These are phyloP conservation scores for Elsinoe arachidis DNA, from an alignment of 2,329 filamentous ascomycete species.

Conservation along the genomic window DNA sequence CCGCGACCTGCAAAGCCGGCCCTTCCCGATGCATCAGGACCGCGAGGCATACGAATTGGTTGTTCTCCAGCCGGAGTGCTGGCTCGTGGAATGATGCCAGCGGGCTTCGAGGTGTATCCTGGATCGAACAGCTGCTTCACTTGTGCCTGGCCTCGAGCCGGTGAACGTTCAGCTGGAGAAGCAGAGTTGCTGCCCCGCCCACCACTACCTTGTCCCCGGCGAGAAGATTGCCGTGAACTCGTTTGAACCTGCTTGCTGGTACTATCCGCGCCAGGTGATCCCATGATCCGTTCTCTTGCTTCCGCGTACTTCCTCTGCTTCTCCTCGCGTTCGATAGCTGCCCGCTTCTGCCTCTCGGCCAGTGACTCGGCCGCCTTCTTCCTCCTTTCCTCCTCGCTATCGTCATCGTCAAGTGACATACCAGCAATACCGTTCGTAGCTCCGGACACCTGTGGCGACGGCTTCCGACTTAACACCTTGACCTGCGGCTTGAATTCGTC, in stretches of 20 bases:
- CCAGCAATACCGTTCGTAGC: slow-evolving; percentile 36
- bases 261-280: slow-evolving; percentile 38
- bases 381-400: slow-evolving; percentile 54
- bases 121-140: slow-evolving; percentile 66
- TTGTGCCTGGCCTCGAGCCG: slow-evolving; percentile 26
- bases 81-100: slow-evolving; percentile 33
- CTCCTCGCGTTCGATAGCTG: slow-evolving; percentile 73
- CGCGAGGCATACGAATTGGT: slow-evolving; percentile 64
- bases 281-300: slow-evolving; percentile 78
- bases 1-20: slow-evolving; percentile 65
- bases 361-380: slow-evolving; percentile 57
- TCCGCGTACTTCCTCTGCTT: slow-evolving; percentile 88
- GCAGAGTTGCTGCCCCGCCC: slow-evolving; percentile 26
- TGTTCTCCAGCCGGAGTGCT: slow-evolving; percentile 54
- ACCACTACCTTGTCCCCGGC: slow-evolving; percentile 20
- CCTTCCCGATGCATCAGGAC: slow-evolving; percentile 67
- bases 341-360: slow-evolving; percentile 69
- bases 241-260: slow-evolving; percentile 22
- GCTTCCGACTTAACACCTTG: slow-evolving; percentile 78
- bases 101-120: slow-evolving; percentile 57
- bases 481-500: slow-evolving; percentile 69
- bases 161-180: slow-evolving; percentile 30
- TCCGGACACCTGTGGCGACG: slow-evolving; percentile 50
- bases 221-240: slow-evolving; percentile 26
- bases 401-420: slow-evolving; percentile 45